Base-by-base conservation (phyloP, 345 rosid species). In the Murraya koenigii region DNA sequence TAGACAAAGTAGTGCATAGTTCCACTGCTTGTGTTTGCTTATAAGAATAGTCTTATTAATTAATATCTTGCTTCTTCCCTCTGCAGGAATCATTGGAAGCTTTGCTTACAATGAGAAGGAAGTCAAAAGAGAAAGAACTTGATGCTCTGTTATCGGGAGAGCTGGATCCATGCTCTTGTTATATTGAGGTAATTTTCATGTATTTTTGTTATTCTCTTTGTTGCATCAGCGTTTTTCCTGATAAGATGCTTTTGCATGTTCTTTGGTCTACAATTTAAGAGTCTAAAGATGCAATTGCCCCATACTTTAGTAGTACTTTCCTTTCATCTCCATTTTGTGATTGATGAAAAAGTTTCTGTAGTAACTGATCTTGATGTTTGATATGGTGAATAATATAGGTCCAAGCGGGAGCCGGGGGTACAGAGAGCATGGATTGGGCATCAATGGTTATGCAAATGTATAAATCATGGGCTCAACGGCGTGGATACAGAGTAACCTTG, bases 341-440 rank as follows among this genome's bases (percentile, higher is more conserved):
- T 63, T 33, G 35, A 78, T 56, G 23, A 66, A 66, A 22, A 52
- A 38, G 11, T 9, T 62, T 30, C 63, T 61, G n/a, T 30, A 63
- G 38, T 54, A 17, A 54, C 76, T 19, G 62, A 71, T 49, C 55
- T 80, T 62, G 64, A 64, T 72, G 2, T 63, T 60, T 52, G 47
- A n/a, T 33, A 20, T 69, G 61, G 71, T 54, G 44, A 64, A 68
- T 82, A 67, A 71, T 66, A 33, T 78, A 94, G 99, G 98, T 96
- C 58, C 99, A 96, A 86, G 97, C 97, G 58, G 98, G 99, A 80
- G 98, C 97, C 28, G 99, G 99, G 39, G 98, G 99, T 79, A 96
- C 99, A 20, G 99, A 96, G 83, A 92, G 99, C 88, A 96, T 90
- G 85, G 98, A 96, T 84, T 96, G 98, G 97, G 99, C 98, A 38